Conservation (phyloP, 345 rosid genomes). For the Microcos paniculata region DNA sequence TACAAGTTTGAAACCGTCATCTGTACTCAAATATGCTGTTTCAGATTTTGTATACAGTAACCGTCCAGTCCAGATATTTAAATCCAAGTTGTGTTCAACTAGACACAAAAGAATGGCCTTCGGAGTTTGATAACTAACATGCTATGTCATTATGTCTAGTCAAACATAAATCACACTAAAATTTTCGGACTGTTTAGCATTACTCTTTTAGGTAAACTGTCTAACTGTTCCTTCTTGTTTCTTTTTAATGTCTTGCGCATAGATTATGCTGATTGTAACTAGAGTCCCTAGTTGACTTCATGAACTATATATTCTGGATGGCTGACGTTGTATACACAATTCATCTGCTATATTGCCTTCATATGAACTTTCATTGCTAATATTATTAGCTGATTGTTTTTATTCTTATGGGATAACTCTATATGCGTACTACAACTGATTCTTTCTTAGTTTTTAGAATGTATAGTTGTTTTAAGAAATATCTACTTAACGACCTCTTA, state of each 20-base stretch:
- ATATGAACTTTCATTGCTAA: not conserved
- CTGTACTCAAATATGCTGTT: not conserved
- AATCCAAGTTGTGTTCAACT: not conserved
- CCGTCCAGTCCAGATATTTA: not conserved
- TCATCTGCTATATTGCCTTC: not conserved
- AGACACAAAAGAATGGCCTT: not conserved
- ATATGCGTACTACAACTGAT: not conserved
- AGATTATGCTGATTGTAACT: not conserved
- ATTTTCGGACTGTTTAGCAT: not conserved
- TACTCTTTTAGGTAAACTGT: not conserved
- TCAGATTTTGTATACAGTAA: not conserved
- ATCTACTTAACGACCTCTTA: not conserved
- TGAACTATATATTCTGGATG: not conserved
- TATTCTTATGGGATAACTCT: not conserved
- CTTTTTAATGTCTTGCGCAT: not conserved
- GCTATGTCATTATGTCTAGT: no score
- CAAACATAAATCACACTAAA: not conserved
- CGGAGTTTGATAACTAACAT: not conserved
- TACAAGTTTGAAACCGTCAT: not conserved
- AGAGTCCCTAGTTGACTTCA: not conserved
- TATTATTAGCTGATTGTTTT: not conserved
- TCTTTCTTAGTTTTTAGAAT: not conserved
- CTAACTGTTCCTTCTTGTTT: not conserved
- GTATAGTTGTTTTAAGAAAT: not conserved
- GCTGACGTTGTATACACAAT: not conserved